Evolutionary conservation across 2,329 filamentous ascomycete genomes (phyloP), one percentile per base, ranked within the genome.

Genomic region (Alternaria brassicicola): DNA sequence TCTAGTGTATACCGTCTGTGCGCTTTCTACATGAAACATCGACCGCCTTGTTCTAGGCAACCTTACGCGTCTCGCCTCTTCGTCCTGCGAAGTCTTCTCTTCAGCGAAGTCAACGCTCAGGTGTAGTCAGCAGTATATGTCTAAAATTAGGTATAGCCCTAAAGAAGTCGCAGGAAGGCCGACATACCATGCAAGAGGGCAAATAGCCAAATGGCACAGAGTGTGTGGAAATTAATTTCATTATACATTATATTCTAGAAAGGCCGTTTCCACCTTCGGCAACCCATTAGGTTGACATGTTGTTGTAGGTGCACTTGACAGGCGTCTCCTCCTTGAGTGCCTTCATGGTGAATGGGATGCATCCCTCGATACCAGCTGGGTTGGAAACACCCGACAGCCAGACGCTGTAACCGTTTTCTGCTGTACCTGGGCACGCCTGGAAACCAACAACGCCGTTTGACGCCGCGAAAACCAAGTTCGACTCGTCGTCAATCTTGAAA

Each of bases 281-380:
- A 42, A 4, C 10, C 13, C 2, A 1, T 26, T 42, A 26, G 1
- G 10, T 26, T n/a, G 13, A 26, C 39, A 42, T 42, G 21, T 26
- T 7, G 13, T 26, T 60, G 48, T 68, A 69, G 4, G 42, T 9
- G 59, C 65, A 69, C 49, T 56, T 51, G 42, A 65, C 54, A 3
- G 65, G 60, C 0, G 43, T 25, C 17, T 47, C 41, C 12, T 55
- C 53, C 38, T 52, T 51, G 10, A 62, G 50, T 6, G 74, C 70
- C 6, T 61, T 68, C 30, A 70, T 67, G 33, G 63, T 67, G 52
- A 78, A 72, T 28, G 69, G 65, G 26, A 71, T 64, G 52, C 78
- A 79, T 64, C 71, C 51, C 47, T 67, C 33, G 65, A 76, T 76
- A 13, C 56, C 77, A 3, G 54, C 66, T 2, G 67, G 66, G 17